A percentile compares a stretch with the other conserved stretches of the same genome.
phyloP scores from a whole-genome alignment of 192 early-diverging fungal genomes.

The Rhizophagus clarus region DNA sequence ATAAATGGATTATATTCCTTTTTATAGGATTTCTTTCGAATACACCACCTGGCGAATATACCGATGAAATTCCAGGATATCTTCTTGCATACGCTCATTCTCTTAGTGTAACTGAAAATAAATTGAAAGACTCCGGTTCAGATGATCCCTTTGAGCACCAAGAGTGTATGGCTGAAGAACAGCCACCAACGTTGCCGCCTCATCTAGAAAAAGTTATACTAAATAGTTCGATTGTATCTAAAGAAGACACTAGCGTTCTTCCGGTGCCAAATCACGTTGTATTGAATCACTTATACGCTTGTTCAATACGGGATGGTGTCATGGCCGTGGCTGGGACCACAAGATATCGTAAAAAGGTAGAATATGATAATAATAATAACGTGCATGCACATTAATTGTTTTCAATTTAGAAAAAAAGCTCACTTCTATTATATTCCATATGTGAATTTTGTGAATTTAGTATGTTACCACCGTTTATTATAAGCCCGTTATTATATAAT shows the following conservation, averaged over 20 bases:
- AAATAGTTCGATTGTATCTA: slow-evolving; percentile 67
- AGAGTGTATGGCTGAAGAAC: slow-evolving; percentile 41
- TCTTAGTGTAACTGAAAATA: neutral
- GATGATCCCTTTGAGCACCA: slow-evolving; percentile 29
- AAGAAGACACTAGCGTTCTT: slow-evolving; percentile 79
- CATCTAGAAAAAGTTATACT: slow-evolving; percentile 92
- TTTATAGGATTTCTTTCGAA: slow-evolving; percentile 23
- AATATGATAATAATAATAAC: neutral
- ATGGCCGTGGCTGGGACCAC: slow-evolving; percentile 91
- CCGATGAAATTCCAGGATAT: slow-evolving; percentile 38
- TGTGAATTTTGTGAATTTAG: slow-evolving; percentile 27
- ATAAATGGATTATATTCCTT: neutral
- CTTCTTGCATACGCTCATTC: slow-evolving; percentile 34
- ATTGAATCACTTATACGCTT: slow-evolving; percentile 95
- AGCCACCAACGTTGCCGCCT: slow-evolving; percentile 87
- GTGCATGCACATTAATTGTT: neutral
- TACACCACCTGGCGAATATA: slow-evolving; percentile 42
- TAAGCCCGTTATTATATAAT: slow-evolving; percentile 39
- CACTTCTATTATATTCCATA: neutral
- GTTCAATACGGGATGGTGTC: slow-evolving; percentile 92
- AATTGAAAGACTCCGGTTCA: neutral
- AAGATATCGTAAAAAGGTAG: slow-evolving; percentile 88
- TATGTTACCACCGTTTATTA: slow-evolving; percentile 52
- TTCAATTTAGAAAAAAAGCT: neutral
- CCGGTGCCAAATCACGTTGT: slow-evolving; percentile 92